These are phyloP conservation scores for Rhodotorula sp. DNA, from an alignment of 1,284 basidiomycete genomes.

Conservation along the genomic window DNA sequence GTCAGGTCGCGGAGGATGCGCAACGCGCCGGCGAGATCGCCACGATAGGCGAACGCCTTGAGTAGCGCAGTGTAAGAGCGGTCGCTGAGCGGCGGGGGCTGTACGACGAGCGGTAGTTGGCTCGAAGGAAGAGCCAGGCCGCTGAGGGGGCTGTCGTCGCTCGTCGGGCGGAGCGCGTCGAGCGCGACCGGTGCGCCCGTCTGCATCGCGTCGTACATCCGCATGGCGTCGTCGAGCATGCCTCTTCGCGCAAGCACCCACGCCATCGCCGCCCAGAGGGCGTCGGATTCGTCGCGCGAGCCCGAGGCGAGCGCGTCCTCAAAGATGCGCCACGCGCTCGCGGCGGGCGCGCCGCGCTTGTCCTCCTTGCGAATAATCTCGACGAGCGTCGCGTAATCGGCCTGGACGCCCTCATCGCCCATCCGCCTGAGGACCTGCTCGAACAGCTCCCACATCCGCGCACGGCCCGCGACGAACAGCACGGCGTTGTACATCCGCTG, in stretches of 20 bases:
- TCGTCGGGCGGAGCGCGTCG: background rate
- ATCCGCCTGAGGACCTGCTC: slow-evolving; percentile 30
- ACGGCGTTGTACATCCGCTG: slow-evolving; percentile 32
- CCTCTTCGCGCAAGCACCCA: slow-evolving; percentile 26
- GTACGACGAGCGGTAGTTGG: background rate
- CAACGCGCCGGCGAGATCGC: slow-evolving; percentile 31
- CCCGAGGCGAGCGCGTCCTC: slow-evolving; percentile 3
- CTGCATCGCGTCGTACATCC: slow-evolving; percentile 28
- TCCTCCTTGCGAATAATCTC: slow-evolving; percentile 15
- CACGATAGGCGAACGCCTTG: slow-evolving; percentile 26
- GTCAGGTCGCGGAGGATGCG: slow-evolving; percentile 24
- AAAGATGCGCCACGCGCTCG: slow-evolving; percentile 24
- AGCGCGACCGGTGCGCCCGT: slow-evolving; percentile 11
- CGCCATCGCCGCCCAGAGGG: slow-evolving; percentile 23
- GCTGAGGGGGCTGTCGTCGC: background rate
- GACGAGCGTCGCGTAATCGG: slow-evolving; percentile 11
- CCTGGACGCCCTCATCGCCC: background rate
- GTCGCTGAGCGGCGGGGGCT: slow-evolving; percentile 17
- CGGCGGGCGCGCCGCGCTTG: slow-evolving; percentile 16
- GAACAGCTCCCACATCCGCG: slow-evolving; percentile 30
- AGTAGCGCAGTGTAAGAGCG: slow-evolving; percentile 23
- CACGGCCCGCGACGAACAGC: slow-evolving; percentile 14
- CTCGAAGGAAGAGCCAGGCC: background rate
- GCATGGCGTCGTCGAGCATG: slow-evolving; percentile 14
- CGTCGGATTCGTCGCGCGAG: background rate